Base-by-base conservation (phyloP, 2,329 filamentous ascomycete genomes). In the Scleromitrula shiraiana region DNA sequence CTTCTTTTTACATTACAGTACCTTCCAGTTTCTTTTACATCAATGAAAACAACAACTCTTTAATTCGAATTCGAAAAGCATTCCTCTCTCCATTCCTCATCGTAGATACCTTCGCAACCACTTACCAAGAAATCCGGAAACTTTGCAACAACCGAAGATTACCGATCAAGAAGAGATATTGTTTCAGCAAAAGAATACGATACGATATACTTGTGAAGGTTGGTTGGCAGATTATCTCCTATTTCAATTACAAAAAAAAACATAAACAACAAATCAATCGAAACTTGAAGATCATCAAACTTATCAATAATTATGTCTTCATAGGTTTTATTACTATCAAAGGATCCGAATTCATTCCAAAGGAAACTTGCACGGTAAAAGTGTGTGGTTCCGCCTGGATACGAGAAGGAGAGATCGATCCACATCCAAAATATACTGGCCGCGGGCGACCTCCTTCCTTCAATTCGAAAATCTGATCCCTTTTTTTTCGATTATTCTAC, bases 391-490 rank as follows among this genome's bases (percentile, higher is more conserved):
- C 56, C 50, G 22, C 44, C 29, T 26, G 53, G 53, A 58, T 55
- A 52, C 54, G 54, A 58, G 22, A 7, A 26, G 14, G 26, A 22
- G 15, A 46, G 17, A 26, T 45, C 23, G 33, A 45, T 52, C 49
- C 40, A 51, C 59, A 65, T 60, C 62, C 20, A 39, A 30, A 29
- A 33, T 47, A n/a, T 63, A 54, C 56, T 62, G 75, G 76, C 69
- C 75, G 75, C 76, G 73, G 75, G 76, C 76, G 74, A 75, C 75
- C 75, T 73, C 68, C 59, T 62, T 62, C 59, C n/a, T 63, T 64
- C 60, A 52, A 61, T 62, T 62, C 59, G 46, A 29, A 22, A 33
- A 10, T 15, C 44, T 12, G 33, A 47, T 17, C 51, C 50, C 44
- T 72, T 67, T 63, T 60, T 19, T 14, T 22, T n/a, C 9, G 7